Evolutionary conservation across 2,329 filamentous ascomycete species (phyloP).

Genomic region (Hymenoscyphus fructigenus): DNA sequence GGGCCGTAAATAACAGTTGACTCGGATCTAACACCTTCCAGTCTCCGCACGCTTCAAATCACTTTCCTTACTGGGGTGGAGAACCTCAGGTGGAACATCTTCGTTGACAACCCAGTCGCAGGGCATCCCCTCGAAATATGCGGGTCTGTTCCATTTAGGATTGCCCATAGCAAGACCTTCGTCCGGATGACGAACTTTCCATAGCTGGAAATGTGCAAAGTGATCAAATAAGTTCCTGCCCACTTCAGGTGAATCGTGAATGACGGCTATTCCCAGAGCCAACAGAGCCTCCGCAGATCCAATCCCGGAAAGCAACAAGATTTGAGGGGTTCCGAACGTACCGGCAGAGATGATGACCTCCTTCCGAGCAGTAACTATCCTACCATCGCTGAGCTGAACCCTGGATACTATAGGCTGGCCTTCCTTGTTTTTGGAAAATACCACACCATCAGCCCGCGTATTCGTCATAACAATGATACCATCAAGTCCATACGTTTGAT

Average conservation of each 20-base stretch:
- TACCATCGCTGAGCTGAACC: constrained; percentile 20
- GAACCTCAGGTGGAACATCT: background rate
- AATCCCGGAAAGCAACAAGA: background rate
- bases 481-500: constrained; percentile 31
- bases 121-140: constrained; percentile 12
- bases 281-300: background rate
- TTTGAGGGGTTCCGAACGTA: constrained; percentile 44
- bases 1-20: constrained; percentile 4
- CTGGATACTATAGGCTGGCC: background rate
- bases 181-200: constrained; percentile 18
- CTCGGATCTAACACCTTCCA: constrained; percentile 27
- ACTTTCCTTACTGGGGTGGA: constrained; percentile 3
- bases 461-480: constrained; percentile 30
- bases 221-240: constrained; percentile 41
- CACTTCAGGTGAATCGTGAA: background rate
- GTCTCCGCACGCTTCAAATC: no score
- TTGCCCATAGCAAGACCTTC: constrained; percentile 16
- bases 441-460: constrained; percentile 26
- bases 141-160: constrained; percentile 11
- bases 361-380: constrained; percentile 31
- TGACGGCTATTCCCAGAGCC: background rate
- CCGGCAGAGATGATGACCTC: constrained; percentile 50
- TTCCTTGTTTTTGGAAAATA: constrained; percentile 11
- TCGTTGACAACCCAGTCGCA: constrained; percentile 16
- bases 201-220: constrained; percentile 8